phyloP scores from a whole-genome alignment of 2,329 filamentous ascomycete genomes.

The Coleophoma crateriformis region DNA sequence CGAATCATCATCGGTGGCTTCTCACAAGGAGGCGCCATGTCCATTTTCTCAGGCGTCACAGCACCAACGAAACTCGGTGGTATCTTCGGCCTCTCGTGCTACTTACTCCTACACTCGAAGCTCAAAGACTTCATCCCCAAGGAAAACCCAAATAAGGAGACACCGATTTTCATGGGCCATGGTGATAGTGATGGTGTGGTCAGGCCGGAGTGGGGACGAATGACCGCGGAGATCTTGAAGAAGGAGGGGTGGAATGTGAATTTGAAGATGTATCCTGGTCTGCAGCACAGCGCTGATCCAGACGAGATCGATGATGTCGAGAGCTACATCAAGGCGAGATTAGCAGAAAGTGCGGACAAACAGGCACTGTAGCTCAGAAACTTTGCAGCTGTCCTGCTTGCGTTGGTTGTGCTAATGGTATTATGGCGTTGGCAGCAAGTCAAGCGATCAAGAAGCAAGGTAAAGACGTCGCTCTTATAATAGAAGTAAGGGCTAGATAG shows the following conservation, averaged over 20 bases:
- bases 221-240: slow-evolving; percentile 62
- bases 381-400: neutral
- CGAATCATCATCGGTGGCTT: slow-evolving; percentile 85
- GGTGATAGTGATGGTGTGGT: slow-evolving; percentile 76
- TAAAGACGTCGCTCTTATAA: no score
- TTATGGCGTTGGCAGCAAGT: neutral
- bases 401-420: neutral
- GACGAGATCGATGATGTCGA: slow-evolving; percentile 82
- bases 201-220: slow-evolving; percentile 59
- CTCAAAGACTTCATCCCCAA: slow-evolving; percentile 50
- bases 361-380: slow-evolving; percentile 13
- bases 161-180: slow-evolving; percentile 84
- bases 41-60: slow-evolving; percentile 75
- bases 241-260: slow-evolving; percentile 67
- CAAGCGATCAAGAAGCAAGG: neutral
- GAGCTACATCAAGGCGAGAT: slow-evolving; percentile 40
- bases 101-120: slow-evolving; percentile 66
- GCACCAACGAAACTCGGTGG: slow-evolving; percentile 71
- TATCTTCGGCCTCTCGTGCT: slow-evolving; percentile 79
- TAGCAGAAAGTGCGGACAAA: slow-evolving; percentile 37
- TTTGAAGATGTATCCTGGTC: slow-evolving; percentile 66
- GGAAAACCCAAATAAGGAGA: slow-evolving; percentile 62
- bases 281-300: slow-evolving; percentile 71
- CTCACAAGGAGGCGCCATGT: slow-evolving; percentile 83
- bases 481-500: no score